Base-by-base conservation (phyloP, 2,329 filamentous ascomycete genomes). In the Penicillium sp. region DNA sequence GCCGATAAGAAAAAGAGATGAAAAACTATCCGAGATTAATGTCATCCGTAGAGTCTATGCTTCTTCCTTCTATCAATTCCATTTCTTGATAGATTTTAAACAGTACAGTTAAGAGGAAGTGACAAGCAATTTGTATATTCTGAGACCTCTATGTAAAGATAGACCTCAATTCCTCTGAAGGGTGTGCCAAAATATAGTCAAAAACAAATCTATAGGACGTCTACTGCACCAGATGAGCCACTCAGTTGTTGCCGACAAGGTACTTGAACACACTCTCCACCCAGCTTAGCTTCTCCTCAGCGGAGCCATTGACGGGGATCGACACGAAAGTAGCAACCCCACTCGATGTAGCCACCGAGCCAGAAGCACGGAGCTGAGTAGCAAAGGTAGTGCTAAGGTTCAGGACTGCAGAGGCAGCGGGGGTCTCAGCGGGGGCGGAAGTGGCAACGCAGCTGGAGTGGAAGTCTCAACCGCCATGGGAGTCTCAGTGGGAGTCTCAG, bases 271-370 rank as follows among this genome's bases (percentile, higher is more conserved):
- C 47, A 46, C 49, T 35, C 18, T 43, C 45, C 35, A 59, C 49
- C 55, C 50, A 49, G 49, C 22, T 55, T 49, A 64, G 35, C 35
- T 29, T 56, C 46, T 64, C 51, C 6, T 54, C 41, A n/a, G 59
- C 57, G 41, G 41, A 62, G 8, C 54, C 57, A 23, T 52, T 49
- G 18, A 60, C 57, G 5, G 61, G 59, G 22, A 64, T 57, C n/a
- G 59, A 23, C 44, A 53, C 4, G 8, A 35, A 43, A n/a, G 50
- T 33, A 9, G 47, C 41, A 48, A 47, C 55, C 41, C 48, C 26
- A 44, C 49, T 57, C 23, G 57, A 25, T 6, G 40, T 48, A 29
- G 52, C 29, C 4, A 47, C 2, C 35, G 45, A 15, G 48, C 29
- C 47, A n/a, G 58, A 51, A 18, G 57, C 45, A 54, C 59, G 61